Evolutionary conservation across 2,329 filamentous ascomycete genomes (phyloP).

Genomic region (Coniochaeta pulveracea): DNA sequence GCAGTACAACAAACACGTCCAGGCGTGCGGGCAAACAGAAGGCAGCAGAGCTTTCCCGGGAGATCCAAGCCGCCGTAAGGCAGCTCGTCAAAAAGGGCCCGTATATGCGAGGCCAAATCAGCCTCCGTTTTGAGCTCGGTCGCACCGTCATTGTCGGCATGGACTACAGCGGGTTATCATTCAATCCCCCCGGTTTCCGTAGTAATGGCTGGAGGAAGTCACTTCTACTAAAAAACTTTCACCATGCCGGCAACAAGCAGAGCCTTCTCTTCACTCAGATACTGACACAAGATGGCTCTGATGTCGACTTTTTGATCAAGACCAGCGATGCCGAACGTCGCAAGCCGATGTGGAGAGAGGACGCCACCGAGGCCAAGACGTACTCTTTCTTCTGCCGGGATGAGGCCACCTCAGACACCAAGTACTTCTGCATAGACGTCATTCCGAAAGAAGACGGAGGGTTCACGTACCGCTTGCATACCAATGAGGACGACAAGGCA

Average conservation of each 20-base stretch:
- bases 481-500: conserved; percentile 2
- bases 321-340: not conserved
- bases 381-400: conserved; percentile 4
- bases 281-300: not conserved
- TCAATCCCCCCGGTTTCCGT: not conserved
- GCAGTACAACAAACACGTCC: not conserved
- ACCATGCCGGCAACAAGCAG: no score
- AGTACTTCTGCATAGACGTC: conserved; percentile 2
- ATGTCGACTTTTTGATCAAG: not conserved
- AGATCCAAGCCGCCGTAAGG: not conserved
- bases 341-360: not conserved
- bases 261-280: not conserved
- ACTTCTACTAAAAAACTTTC: not conserved
- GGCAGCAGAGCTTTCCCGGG: not conserved
- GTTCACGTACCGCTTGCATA: conserved; percentile 1
- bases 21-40: not conserved
- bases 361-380: not conserved
- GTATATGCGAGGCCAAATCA: not conserved
- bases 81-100: not conserved
- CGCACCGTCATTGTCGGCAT: conserved; percentile 1
- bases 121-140: not conserved
- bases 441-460: not conserved
- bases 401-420: not conserved
- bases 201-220: conserved; percentile 1
- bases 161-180: not conserved